Conservation (phyloP, 202 grass and related monocot species). For the Zoysia matrella region DNA sequence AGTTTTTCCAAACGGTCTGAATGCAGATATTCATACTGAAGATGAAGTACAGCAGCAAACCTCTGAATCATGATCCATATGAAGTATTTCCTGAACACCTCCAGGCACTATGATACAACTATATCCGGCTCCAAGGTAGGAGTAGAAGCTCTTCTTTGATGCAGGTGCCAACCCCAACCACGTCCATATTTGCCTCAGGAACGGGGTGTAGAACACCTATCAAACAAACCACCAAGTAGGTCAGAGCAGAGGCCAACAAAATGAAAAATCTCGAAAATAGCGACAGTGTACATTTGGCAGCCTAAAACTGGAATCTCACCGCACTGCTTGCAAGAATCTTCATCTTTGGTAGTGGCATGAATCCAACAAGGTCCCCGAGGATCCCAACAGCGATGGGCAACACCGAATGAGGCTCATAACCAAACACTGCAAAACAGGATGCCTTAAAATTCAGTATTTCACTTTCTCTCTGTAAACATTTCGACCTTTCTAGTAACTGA, state of each 20-base stretch:
- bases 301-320: conserved; percentile 53
- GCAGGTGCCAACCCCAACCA: conserved; percentile 84
- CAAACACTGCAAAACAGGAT: conserved; percentile 62
- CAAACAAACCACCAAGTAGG: neutral
- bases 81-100: conserved; percentile 92
- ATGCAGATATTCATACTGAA: neutral
- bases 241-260: no score
- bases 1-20: neutral
- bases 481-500: neutral
- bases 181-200: conserved; percentile 94
- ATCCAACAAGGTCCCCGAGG: conserved; percentile 63
- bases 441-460: neutral
- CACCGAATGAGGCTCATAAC: conserved; percentile 90
- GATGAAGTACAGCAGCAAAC: conserved; percentile 24
- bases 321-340: conserved; percentile 88
- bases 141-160: conserved; percentile 81
- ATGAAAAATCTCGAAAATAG: neutral
- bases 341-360: conserved; percentile 76
- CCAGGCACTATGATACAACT: conserved; percentile 79
- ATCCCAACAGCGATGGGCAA: conserved; percentile 67
- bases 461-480: neutral
- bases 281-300: neutral
- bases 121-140: conserved; percentile 67
- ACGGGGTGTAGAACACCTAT: conserved; percentile 94
- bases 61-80: conserved; percentile 92